These are phyloP conservation scores for Annulohypoxylon moriforme DNA, from an alignment of 495 filamentous ascomycete genomes.

Conservation along the genomic window DNA sequence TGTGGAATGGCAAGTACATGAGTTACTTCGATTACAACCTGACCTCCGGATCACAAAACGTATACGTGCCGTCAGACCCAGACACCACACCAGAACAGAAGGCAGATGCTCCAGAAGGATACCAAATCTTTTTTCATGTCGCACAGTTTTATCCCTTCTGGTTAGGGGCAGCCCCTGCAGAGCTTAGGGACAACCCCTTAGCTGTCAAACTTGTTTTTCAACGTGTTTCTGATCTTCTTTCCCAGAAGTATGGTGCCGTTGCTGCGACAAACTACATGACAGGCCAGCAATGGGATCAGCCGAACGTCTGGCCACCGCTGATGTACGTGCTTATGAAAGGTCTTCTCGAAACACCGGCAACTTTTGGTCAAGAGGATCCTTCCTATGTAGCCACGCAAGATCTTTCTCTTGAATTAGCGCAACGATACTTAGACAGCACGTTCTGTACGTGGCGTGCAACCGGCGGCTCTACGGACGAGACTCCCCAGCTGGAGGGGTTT, in stretches of 20 bases:
- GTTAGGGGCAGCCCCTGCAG: constrained; percentile 59
- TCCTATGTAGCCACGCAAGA: constrained; percentile 54
- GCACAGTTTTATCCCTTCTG: constrained; percentile 64
- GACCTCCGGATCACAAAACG: constrained; percentile 53
- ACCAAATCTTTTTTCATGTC: constrained; percentile 56
- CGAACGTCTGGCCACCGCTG: constrained; percentile 63
- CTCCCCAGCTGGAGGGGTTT: constrained; percentile 56
- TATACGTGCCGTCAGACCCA: constrained; percentile 53
- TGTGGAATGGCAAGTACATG: constrained; percentile 61
- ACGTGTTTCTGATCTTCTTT: constrained; percentile 52
- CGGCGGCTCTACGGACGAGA: constrained; percentile 57
- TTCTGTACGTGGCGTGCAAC: constrained; percentile 65
- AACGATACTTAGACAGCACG: constrained; percentile 62
- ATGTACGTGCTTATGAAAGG: constrained; percentile 61
- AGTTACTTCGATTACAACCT: constrained; percentile 66
- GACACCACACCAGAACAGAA: constrained; percentile 49
- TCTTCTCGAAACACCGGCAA: constrained; percentile 58
- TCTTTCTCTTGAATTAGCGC: constrained; percentile 55
- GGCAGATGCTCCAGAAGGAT: constrained; percentile 50
- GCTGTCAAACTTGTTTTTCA: constrained; percentile 55
- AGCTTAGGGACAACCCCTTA: constrained; percentile 58
- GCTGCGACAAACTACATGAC: constrained; percentile 59
- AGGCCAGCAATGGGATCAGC: constrained; percentile 65
- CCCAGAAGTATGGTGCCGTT: constrained; percentile 55
- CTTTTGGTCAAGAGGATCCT: constrained; percentile 58